Evolutionary conservation across 768 basidiomycete species (phyloP), one percentile per base, ranked within the genome.

Genomic region (Tubosaeta sp.): DNA sequence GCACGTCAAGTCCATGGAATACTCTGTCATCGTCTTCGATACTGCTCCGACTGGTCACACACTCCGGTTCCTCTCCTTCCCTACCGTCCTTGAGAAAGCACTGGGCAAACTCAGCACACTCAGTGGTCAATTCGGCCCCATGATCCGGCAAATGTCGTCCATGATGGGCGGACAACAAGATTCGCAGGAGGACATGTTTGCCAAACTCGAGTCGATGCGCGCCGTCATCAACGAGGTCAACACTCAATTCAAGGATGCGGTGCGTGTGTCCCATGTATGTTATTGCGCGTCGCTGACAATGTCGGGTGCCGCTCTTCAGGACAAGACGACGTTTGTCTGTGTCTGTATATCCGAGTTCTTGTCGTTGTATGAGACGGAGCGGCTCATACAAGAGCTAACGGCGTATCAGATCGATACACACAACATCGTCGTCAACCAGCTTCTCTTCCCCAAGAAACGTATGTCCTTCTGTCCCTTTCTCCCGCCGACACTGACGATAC

Each of bases 1-100:
- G 69, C 95, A 99, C 69, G 96, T 99, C 71, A 97, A 99, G 72
- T 97, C 95, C 18, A 98, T 99, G 94, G 86, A 97, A 71, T 99
- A 94, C 77, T 95, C 93, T n/a, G 94, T 96, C 52, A 98, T 99
- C 66, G 94, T 99, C 31, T 99, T 99, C 66, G 96, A 99, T 66
- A 99, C 96, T 1, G 96, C 96, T 31, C 96, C 96, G 2, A 99
- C 96, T 3, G 96, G 96, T 1, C 96, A 99, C 71, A 99, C 96
- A 0, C 81, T 98, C 6, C 92, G 96, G 38, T 99, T 99, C 77
- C 76, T 99, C 36, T 96, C 94, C n/a, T 99, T 99, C 80, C 96
- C 96, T 0, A 89, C 86, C 18, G 96, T 99, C 6, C 79, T 99
- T 9, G 96, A 98, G 71, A 98, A 98, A 69, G 96, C 96, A 1